phyloP scores from a whole-genome alignment of 2,329 filamentous ascomycete species.

The Paracamarosporium sp. region DNA sequence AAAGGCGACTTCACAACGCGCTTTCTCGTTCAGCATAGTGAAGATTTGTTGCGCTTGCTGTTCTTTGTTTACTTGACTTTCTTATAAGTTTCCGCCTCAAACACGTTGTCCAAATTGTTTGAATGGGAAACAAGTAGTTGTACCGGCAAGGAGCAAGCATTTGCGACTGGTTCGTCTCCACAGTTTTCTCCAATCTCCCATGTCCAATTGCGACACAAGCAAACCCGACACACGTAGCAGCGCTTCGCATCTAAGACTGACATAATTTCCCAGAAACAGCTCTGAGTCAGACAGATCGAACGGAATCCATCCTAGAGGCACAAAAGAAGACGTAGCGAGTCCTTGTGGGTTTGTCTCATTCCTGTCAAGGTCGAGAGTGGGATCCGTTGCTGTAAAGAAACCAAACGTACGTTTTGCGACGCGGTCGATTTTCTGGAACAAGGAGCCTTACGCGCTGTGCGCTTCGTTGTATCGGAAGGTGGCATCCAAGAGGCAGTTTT shows the following conservation, averaged over 20 bases:
- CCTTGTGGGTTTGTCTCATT: background rate
- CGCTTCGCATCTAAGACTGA: slow-evolving; percentile 30
- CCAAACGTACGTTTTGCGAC: slow-evolving; percentile 9
- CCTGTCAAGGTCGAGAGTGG: background rate
- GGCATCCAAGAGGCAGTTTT: background rate
- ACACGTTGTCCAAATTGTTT: slow-evolving; percentile 36
- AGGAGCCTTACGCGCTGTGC: background rate
- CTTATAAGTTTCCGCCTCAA: too few relatives aligned
- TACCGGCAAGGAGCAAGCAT: slow-evolving; percentile 40
- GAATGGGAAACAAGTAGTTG: slow-evolving; percentile 27
- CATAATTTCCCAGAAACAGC: slow-evolving; percentile 25
- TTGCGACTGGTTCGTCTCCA: slow-evolving; percentile 43
- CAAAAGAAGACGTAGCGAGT: slow-evolving; percentile 10
- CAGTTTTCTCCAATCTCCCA: slow-evolving; percentile 33
- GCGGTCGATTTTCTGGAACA: background rate
- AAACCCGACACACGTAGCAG: slow-evolving; percentile 36
- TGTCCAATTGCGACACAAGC: slow-evolving; percentile 41
- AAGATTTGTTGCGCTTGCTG: too few relatives aligned
- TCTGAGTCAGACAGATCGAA: slow-evolving; percentile 15
- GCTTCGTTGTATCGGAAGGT: background rate
- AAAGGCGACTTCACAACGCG: slow-evolving; percentile 27
- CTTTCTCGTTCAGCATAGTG: too few relatives aligned
- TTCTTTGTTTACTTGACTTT: too few relatives aligned
- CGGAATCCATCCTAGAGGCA: slow-evolving; percentile 25
- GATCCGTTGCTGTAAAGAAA: background rate